A percentile compares a stretch with the other conserved stretches of the same genome.
Evolutionary conservation across 768 basidiomycete genomes (phyloP).

Genomic region (Termitomyces sp.): DNA sequence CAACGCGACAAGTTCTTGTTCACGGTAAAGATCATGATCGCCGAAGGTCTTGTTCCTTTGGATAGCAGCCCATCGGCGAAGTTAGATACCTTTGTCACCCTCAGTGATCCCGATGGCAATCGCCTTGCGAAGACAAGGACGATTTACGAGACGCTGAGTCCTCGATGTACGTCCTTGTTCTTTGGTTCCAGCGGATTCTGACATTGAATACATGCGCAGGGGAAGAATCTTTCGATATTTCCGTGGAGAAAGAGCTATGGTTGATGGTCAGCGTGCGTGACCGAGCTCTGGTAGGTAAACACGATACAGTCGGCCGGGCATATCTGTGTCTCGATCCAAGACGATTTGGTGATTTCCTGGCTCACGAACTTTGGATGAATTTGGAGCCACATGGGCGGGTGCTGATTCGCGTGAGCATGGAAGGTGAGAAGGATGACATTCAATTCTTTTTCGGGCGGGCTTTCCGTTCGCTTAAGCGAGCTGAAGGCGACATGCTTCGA

Average conservation of each 20-base stretch:
- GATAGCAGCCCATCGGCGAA: conserved; percentile 77
- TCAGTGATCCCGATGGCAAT: conserved; percentile 89
- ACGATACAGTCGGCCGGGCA: conserved; percentile 86
- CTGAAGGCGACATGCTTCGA: conserved; percentile 93
- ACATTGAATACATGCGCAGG: conserved; percentile 43
- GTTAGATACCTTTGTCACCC: conserved; percentile 89
- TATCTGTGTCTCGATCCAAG: conserved; percentile 91
- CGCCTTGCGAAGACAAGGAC: conserved; percentile 93
- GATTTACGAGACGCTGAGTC: conserved; percentile 85
- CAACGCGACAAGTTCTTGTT: conserved; percentile 77
- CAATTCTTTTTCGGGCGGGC: conserved; percentile 97
- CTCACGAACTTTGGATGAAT: conserved; percentile 91
- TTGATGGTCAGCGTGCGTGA: conserved; percentile 94
- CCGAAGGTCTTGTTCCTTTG: conserved; percentile 79
- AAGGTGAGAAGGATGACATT: conserved; percentile 97
- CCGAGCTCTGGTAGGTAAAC: conserved; percentile 87
- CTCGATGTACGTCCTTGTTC: conserved; percentile 67
- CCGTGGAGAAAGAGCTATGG: conserved; percentile 93
- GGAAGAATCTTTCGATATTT: conserved; percentile 97
- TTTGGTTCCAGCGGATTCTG: conserved; percentile 6
- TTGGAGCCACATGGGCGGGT: conserved; percentile 85
- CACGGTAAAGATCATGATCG: conserved; percentile 89
- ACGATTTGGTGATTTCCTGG: conserved; percentile 82
- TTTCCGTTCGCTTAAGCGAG: conserved; percentile 89
- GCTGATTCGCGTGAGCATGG: conserved; percentile 91